Evolutionary conservation across 306 rosid genomes (phyloP).

Genomic region (Vigna hirtella): DNA sequence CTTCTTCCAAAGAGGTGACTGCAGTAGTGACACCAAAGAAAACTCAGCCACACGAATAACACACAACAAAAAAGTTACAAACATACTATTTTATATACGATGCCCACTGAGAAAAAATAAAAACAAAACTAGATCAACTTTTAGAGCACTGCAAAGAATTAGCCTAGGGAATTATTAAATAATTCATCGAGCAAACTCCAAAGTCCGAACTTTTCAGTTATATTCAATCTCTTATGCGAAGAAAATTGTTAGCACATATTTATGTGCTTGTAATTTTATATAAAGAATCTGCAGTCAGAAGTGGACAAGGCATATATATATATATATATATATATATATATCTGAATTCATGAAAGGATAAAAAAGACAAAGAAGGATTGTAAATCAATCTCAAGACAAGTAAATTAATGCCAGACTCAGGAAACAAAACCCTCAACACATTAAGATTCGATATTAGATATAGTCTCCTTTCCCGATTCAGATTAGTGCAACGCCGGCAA

Average conservation of each 20-base stretch:
- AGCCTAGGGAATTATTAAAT: not conserved
- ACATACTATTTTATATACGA: not conserved
- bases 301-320: constrained; percentile 12
- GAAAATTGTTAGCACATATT: not conserved
- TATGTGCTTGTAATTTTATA: not conserved
- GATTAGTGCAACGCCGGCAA: constrained; percentile 3
- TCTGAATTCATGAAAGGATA: constrained; percentile 19
- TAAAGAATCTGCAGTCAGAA: not conserved
- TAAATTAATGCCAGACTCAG: not conserved
- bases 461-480: constrained; percentile 8
- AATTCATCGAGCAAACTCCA: constrained; percentile 1
- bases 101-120: not conserved
- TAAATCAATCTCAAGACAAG: constrained; percentile 24
- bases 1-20: no score
- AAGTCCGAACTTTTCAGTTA: not conserved
- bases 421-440: not conserved
- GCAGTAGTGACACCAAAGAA: no score
- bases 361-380: not conserved
- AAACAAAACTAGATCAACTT: constrained; percentile 4
- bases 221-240: not conserved
- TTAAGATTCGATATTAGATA: not conserved
- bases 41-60: not conserved
- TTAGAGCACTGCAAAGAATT: not conserved
- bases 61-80: not conserved
- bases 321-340: no score